phyloP scores from a whole-genome alignment of 129 eudicot species.

The Kitagawia praeruptora region DNA sequence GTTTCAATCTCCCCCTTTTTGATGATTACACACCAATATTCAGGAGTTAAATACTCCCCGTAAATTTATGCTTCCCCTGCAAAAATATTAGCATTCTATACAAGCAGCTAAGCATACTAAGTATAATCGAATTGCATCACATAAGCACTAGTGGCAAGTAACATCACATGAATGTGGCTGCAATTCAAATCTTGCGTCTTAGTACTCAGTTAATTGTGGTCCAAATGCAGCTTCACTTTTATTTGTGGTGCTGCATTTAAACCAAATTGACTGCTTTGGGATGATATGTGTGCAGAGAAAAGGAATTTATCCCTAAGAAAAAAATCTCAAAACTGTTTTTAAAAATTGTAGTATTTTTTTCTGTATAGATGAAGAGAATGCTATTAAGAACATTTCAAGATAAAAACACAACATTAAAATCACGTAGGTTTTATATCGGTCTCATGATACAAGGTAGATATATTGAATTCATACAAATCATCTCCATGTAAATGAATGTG shows the following conservation, averaged over 20 bases:
- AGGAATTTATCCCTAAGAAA: no score
- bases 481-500: background rate
- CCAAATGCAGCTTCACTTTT: background rate
- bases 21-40: no score
- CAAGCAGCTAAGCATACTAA: no score
- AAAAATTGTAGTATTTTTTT: no score
- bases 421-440: background rate
- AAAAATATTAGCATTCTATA: no score
- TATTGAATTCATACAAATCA: background rate
- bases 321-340: no score
- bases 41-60: no score
- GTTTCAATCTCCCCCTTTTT: no score
- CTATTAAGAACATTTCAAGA: background rate
- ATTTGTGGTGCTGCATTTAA: background rate
- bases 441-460: background rate
- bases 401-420: background rate
- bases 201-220: background rate
- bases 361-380: no score
- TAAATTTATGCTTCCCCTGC: no score
- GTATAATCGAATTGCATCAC: no score
- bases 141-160: slow-evolving; percentile 57
- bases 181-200: slow-evolving; percentile 9
- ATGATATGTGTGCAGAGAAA: background rate
- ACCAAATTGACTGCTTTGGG: background rate
- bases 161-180: slow-evolving; percentile 68